A percentile compares a stretch with the other conserved stretches of the same genome.
phyloP scores from a whole-genome alignment of 129 eudicot species.

The Sambucus nigra region DNA sequence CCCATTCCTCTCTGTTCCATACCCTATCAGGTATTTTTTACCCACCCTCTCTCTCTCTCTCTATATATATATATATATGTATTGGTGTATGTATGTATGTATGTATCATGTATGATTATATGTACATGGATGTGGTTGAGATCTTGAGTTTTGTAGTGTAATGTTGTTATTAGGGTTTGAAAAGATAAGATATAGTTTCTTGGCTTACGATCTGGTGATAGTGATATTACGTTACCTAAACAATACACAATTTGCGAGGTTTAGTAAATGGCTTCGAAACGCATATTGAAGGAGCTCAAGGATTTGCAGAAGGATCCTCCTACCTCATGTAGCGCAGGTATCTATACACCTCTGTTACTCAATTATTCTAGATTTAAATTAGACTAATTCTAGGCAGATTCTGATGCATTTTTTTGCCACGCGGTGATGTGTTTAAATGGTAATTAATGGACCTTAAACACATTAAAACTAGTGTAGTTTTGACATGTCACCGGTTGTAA shows the following conservation, averaged over 20 bases:
- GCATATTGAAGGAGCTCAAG: conserved; percentile 2
- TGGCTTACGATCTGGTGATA: neutral
- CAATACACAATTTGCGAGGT: no score
- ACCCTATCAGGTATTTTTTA: neutral
- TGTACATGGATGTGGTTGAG: neutral
- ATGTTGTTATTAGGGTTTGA: neutral
- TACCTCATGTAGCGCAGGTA: neutral
- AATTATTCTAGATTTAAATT: no score
- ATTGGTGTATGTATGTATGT: no score
- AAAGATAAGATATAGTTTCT: neutral
- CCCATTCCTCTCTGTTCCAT: neutral
- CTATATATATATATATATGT: no score
- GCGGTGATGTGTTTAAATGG: no score
- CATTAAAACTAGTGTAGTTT: no score
- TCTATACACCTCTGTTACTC: no score
- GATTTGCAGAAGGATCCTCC: conserved; percentile 4
- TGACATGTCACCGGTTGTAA: no score
- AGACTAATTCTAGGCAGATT: no score
- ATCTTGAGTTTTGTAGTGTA: neutral
- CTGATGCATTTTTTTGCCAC: no score
- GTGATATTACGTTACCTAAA: no score
- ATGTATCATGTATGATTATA: neutral
- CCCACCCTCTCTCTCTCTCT: neutral
- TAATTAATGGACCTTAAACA: no score
- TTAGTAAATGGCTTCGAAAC: neutral